Evolutionary conservation across 169 alveolate genomes (phyloP), one percentile per base, ranked within the genome.

Genomic region (Cryptosporidium baileyi): DNA sequence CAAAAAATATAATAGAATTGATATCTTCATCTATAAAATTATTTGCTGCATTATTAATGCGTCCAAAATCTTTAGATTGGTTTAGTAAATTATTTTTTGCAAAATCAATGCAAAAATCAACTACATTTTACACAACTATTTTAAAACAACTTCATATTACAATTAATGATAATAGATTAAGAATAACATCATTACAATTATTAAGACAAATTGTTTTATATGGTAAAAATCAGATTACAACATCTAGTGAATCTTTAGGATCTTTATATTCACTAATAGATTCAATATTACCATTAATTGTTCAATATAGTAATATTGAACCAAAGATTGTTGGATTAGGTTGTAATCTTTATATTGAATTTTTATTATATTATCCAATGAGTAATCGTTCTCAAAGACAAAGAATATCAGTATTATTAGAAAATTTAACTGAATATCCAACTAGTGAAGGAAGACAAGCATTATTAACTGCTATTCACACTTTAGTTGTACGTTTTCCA

Each of bases 391-490:
- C 67, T 28, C 85, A 74, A 43, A 74, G 59, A 34, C 65, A 57
- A 38, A 74, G 85, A 41, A 57, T 74, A 26, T 74, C 85, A 3
- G 30, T 74, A n/a, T 26, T 74, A 22, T 41, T 74, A 7, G 85
- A 54, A 54, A 74, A 74, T 28, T 45, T 74, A 17, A 54, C 85
- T 19, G 67, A 57, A 9, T 74, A 74, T 34, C 67, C 85, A 11
- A 74, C 85, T 17, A 41, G 62, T 7, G 85, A 74, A 36, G 85
- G 85, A 28, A 74, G 85, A 54, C 47, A 38, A n/a, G 67, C 85
- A 1, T 17, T 74, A 3, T 30, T 74, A 2, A 36, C 54, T 2
- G 85, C 85, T 15, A 51, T 74, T 22, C 67, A 54, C 38, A 54
- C 85, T 24, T 24, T 74, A 15, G 28, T 74, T 19, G 34, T 67